A percentile compares a stretch with the other conserved stretches of the same genome.
These are phyloP conservation scores for Chamaecrista fasciculata DNA, from an alignment of 306 rosid genomes.

Conservation along the genomic window DNA sequence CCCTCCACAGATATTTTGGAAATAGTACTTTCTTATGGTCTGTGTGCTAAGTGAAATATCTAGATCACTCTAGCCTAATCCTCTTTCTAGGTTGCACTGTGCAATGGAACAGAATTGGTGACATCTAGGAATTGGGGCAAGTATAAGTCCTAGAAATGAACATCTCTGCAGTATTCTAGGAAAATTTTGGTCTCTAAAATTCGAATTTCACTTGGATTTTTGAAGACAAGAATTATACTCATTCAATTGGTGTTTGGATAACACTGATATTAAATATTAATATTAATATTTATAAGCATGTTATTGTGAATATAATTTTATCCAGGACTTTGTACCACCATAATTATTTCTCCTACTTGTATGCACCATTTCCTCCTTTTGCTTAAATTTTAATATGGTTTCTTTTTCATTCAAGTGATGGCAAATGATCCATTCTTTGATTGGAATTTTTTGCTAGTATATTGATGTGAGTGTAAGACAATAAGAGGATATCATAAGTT, in stretches of 20 bases:
- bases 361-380: neutral
- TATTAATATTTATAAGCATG: neutral
- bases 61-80: conserved; percentile 9
- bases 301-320: conserved; percentile 11
- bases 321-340: conserved; percentile 2
- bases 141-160: neutral
- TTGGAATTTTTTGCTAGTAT: neutral
- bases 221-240: neutral
- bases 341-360: neutral
- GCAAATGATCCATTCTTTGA: neutral
- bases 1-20: conserved; percentile 2
- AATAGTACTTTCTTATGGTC: conserved; percentile 15
- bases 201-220: neutral
- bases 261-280: neutral
- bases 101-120: neutral
- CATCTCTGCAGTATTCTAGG: neutral
- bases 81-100: neutral
- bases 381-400: neutral
- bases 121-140: neutral
- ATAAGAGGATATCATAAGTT: neutral
- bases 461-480: neutral
- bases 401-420: neutral
- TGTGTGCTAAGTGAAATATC: conserved; percentile 17
- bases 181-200: neutral
- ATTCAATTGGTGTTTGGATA: neutral